Evolutionary conservation across 1,139 yeast species (phyloP), one percentile per base, ranked within the genome.

Genomic region (Taphrina deformans): DNA sequence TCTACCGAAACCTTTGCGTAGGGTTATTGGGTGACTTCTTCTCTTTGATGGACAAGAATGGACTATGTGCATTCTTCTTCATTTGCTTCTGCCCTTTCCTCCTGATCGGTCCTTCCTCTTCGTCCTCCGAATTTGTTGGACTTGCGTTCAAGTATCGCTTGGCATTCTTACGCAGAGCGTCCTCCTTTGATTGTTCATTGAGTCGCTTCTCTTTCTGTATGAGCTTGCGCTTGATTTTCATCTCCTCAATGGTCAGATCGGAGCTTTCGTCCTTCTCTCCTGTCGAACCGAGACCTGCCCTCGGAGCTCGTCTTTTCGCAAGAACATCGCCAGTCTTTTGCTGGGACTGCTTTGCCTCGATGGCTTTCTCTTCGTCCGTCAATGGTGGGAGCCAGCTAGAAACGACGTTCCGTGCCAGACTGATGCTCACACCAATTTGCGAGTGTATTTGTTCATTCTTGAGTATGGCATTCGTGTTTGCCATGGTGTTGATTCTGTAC

Each of bases 361-460:
- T 16, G 16, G 10, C 26, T 24, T 33, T 29, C 27, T 51, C 55
- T n/a, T 51, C 44, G 23, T 51, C 44, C 6, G 55, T 51, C 55
- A 33, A n/a, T 14, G 63, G 56, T 3, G 63, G 63, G 5, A 59
- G 31, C 63, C 63, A 59, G 40, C 50, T 48, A 23, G 63, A 56
- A 29, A 59, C 63, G 10, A 59, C 29, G 6, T 29, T 33, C 14
- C 63, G 63, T 12, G 63, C 63, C n/a, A 59, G 40, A 50, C 55
- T 59, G 55, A 59, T 59, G 29, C 56, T 48, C 41, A 59, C 63
- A 1, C 63, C 63, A 27, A 59, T 59, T 44, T 59, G 63, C 31
- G 63, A 21, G 14, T 50, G 56, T 9, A 59, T 26, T 23, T 38
- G 33, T 3, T 53, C 58, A 21, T 35, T 53, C 35, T 53, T 41